Conservation (phyloP, 2,329 filamentous ascomycete genomes). For the Aspergillus sp. region DNA sequence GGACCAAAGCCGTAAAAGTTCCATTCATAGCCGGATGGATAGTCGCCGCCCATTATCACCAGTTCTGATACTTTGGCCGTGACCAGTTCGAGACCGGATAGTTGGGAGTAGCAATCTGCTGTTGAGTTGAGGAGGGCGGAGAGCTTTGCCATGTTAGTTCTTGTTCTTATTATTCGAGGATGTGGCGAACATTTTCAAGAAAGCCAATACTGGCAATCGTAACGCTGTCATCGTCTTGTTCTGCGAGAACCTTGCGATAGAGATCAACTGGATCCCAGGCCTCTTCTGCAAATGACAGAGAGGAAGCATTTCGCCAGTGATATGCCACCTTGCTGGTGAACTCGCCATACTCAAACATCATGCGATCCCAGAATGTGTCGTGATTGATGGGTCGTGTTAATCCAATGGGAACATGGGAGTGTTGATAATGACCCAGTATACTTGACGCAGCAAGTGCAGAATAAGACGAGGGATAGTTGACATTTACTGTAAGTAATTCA, state of each 20-base stretch:
- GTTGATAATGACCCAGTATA: constrained; percentile 3
- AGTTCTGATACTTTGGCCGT: constrained; percentile 3
- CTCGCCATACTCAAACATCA: not conserved
- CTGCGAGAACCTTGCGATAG: constrained; percentile 1
- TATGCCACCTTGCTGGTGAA: constrained; percentile 5
- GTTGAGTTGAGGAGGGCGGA: not conserved
- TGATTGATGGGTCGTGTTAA: not conserved
- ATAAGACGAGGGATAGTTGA: constrained; percentile 5
- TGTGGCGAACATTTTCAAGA: constrained; percentile 3
- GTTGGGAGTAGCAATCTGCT: not conserved
- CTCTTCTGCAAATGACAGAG: not conserved
- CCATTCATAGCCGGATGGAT: constrained; percentile 4
- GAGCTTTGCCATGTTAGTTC: not conserved
- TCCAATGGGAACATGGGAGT: not conserved
- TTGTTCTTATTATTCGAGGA: not conserved
- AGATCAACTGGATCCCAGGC: constrained; percentile 1
- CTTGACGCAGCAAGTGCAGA: constrained; percentile 2
- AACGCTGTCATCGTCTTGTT: not conserved
- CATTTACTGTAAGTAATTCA: not conserved
- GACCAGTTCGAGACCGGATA: constrained; percentile 1
- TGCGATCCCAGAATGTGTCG: constrained; percentile 3
- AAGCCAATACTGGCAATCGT: constrained; percentile 7
- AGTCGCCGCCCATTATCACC: constrained; percentile 4
- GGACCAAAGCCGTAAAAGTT: constrained; percentile 2
- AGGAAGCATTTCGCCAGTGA: not conserved